phyloP scores from a whole-genome alignment of 768 basidiomycete species.

The Obba rivulosa region DNA sequence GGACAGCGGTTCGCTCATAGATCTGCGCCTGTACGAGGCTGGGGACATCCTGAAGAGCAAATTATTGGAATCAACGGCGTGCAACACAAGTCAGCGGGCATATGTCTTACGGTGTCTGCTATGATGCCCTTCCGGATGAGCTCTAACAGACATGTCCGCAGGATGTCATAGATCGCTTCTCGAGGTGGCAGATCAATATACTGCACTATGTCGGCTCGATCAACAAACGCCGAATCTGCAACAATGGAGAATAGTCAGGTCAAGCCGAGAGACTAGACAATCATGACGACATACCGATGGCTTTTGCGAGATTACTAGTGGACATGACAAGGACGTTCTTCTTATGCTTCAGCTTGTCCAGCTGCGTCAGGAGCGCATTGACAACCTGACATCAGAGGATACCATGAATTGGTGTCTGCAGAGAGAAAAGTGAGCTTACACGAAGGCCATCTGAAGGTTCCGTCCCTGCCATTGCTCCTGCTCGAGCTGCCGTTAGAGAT shows the following conservation, averaged over 20 bases:
- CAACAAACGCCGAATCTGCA: conserved; percentile 89
- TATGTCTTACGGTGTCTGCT: conserved; percentile 46
- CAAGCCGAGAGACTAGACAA: not conserved
- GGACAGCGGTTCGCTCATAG: conserved; percentile 33
- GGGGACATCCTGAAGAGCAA: conserved; percentile 47
- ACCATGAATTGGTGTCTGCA: not conserved
- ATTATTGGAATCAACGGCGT: no score
- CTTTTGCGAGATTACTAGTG: conserved; percentile 91
- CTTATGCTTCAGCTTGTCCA: conserved; percentile 89
- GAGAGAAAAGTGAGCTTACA: conserved; percentile 36
- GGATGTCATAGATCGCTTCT: conserved; percentile 90
- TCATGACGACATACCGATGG: conserved; percentile 76
- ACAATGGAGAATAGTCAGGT: not conserved
- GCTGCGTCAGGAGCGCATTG: conserved; percentile 92
- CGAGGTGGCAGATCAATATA: conserved; percentile 88
- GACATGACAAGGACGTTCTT: conserved; percentile 96
- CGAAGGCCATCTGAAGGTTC: conserved; percentile 94
- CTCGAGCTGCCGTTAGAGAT: conserved; percentile 89
- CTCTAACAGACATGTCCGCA: conserved; percentile 77
- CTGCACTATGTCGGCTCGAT: conserved; percentile 95
- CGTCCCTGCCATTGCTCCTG: conserved; percentile 90
- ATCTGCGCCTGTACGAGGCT: conserved; percentile 56
- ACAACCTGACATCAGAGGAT: conserved; percentile 66
- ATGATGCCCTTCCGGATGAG: conserved; percentile 74
- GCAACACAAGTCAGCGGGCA: no score